Evolutionary conservation across 78 protist species (phyloP), one percentile per base, ranked within the genome.

Genomic region (Trichosphaerium sp.): DNA sequence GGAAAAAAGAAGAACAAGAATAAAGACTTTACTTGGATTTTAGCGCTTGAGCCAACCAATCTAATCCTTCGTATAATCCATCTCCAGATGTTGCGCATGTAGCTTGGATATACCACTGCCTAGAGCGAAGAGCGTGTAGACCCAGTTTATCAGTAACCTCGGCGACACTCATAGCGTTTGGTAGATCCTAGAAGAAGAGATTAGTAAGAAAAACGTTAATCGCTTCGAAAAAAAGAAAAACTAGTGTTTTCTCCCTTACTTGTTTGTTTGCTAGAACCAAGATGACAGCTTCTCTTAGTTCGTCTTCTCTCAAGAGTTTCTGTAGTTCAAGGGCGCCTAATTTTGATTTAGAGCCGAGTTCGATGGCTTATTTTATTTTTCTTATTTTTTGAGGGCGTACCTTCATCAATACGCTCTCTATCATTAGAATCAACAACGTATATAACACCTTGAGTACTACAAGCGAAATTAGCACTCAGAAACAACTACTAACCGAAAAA

Each of bases 191-290:
- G n/a, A n/a, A n/a, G n/a, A n/a, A n/a, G n/a, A n/a, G n/a, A n/a
- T n/a, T n/a, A n/a, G n/a, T n/a, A n/a, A n/a, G n/a, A n/a, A n/a
- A n/a, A n/a, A n/a, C n/a, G n/a, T n/a, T n/a, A n/a, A n/a, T n/a
- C n/a, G n/a, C n/a, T n/a, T n/a, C n/a, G n/a, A n/a, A n/a, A n/a
- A n/a, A n/a, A n/a, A n/a, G n/a, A n/a, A n/a, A n/a, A n/a, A n/a
- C n/a, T n/a, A n/a, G n/a, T n/a, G n/a, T n/a, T n/a, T n/a, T n/a
- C n/a, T n/a, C n/a, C n/a, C n/a, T n/a, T n/a, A n/a, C 82, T 49
- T 85, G 97, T 76, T 93, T 93, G 82, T 93, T 93, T 49, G 97
- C 97, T 34, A 93, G 83, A 43, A 93, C 87, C 3, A 93, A 85
- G 10, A 93, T 70, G 7, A 60, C 70, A 3, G 88, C 85, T 26